These are phyloP conservation scores for Barnettozyma siamensis DNA, from an alignment of 805 yeast species.

Conservation along the genomic window DNA sequence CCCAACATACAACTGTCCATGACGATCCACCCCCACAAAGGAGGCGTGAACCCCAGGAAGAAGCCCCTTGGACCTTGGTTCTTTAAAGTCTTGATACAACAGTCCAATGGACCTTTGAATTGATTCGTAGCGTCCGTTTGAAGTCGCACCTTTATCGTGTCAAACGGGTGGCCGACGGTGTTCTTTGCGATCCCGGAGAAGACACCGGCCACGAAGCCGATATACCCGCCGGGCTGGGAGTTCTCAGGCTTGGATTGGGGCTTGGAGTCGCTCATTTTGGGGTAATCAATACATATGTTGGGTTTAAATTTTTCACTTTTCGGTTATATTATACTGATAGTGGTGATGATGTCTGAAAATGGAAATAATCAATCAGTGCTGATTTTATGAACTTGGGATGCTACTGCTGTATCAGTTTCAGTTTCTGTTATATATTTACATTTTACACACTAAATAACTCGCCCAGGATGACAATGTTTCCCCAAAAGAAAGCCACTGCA, in stretches of 20 bases:
- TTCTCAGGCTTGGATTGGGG: no score
- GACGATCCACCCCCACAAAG: constrained; percentile 86
- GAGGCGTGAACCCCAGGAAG: constrained; percentile 90
- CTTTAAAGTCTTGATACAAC: constrained; percentile 62
- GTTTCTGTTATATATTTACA: no score
- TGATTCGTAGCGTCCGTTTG: constrained; percentile 64
- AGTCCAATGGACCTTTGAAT: constrained; percentile 79
- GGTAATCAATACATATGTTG: no score
- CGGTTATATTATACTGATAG: no score
- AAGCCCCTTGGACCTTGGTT: constrained; percentile 77
- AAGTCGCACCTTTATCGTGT: constrained; percentile 80
- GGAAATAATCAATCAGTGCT: no score
- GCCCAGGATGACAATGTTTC: constrained; percentile 57
- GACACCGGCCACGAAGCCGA: constrained; percentile 86
- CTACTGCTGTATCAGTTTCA: no score
- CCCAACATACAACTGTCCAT: constrained; percentile 94
- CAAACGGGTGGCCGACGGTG: constrained; percentile 91
- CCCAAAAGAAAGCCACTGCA: constrained; percentile 51
- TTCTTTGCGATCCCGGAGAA: constrained; percentile 84
- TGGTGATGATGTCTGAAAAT: no score
- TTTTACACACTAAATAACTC: constrained; percentile 36
- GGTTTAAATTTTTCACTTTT: no score
- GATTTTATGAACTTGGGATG: no score
- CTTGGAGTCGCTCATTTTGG: neutral
- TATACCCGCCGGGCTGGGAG: constrained; percentile 25